Base-by-base conservation (phyloP, 2,329 filamentous ascomycete genomes). In the Scedosporium aurantiacum region DNA sequence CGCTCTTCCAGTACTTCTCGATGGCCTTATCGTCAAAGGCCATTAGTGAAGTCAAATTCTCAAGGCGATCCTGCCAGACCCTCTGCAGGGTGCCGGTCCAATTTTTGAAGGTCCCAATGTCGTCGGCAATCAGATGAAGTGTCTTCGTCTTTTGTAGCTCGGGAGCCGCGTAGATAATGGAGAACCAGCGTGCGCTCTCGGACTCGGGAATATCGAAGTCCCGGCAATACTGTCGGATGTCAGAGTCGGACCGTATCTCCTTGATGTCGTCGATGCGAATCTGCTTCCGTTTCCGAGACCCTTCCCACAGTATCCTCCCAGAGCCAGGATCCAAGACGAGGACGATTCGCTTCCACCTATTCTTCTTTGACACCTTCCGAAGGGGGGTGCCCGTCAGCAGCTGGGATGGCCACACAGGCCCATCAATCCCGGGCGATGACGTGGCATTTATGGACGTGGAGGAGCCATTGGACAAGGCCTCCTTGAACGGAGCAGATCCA, bases 181-280 rank as follows among this genome's bases (percentile, higher is more conserved):
- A 95, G 69, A 97, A 93, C 83, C 92, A 96, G 14, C 85, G 84
- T 6, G 80, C 75, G 67, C 92, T 88, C 45, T 85, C 82, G 5
- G 83, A 77, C 59, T 87, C 82, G 0, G 86, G 76, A 23, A 94
- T 77, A 45, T 85, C 84, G 69, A 89, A 90, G 72, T 97, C 92
- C 68, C 93, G 86, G 50, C 90, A 88, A 71, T 96, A 96, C 70
- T 96, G 93, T 62, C 89, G 85, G 18, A 93, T 90, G 70, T 97
- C 90, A 12, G 83, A 82, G 18, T 90, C 91, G 40, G 87, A 85
- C 64, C 92, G 86, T 57, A 97, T 91, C 69, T 96, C 91, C 69
- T 90, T 88, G 68, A 99, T 93, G 71, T 97, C 91, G 69, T 99
- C 94, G 64, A 99, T 90, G 72, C 96, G 95, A 65, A 99, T 88